These are phyloP conservation scores for Pleurotus sapidus DNA, from an alignment of 768 basidiomycete species.

Conservation along the genomic window DNA sequence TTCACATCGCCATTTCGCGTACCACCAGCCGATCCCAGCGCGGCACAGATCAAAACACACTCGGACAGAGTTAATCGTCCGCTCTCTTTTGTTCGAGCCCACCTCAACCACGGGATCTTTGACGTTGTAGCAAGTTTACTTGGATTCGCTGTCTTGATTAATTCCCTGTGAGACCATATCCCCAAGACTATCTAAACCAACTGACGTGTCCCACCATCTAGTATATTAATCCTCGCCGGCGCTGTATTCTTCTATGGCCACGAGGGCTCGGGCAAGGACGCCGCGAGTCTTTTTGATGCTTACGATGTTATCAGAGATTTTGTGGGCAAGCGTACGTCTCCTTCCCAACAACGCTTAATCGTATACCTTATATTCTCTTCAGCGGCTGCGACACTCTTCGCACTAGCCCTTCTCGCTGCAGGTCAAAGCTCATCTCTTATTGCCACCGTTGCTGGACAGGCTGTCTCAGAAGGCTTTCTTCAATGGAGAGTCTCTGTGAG, in stretches of 20 bases:
- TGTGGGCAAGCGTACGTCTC: constrained; percentile 61
- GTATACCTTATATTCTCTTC: neutral
- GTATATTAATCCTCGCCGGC: constrained; percentile 79
- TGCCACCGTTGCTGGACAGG: constrained; percentile 88
- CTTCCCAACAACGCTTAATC: neutral
- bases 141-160: constrained; percentile 86
- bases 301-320: constrained; percentile 65
- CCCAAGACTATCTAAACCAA: constrained; percentile 1
- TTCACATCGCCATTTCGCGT: constrained; percentile 8
- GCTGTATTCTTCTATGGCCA: constrained; percentile 71
- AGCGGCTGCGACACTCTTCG: constrained; percentile 87
- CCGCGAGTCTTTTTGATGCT: constrained; percentile 81
- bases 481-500: constrained; percentile 70
- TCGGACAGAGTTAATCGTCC: constrained; percentile 56
- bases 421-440: constrained; percentile 89
- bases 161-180: constrained; percentile 58
- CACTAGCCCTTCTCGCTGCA: constrained; percentile 77
- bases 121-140: constrained; percentile 71
- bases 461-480: constrained; percentile 87
- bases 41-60: constrained; percentile 31
- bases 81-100: constrained; percentile 52
- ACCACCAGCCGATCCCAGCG: neutral
- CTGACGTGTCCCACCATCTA: constrained; percentile 20
- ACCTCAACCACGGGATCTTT: constrained; percentile 62
- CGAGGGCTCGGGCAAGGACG: constrained; percentile 18